phyloP scores from a whole-genome alignment of 257 asterid species.

The Gentiana dahurica region DNA sequence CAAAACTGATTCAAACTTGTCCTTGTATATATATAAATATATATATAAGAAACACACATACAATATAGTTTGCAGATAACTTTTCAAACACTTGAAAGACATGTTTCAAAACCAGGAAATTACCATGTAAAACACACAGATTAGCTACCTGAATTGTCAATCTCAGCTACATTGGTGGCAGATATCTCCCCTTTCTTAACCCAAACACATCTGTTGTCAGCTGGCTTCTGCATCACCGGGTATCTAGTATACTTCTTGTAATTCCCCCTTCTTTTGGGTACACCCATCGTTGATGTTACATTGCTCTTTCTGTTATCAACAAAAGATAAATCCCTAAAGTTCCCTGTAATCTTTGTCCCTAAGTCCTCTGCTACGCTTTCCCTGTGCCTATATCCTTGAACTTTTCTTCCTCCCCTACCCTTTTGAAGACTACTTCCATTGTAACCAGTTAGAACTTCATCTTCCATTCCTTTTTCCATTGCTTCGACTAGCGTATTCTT shows the following conservation, averaged over 20 bases:
- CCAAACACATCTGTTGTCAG: conserved; percentile 12
- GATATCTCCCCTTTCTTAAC: conserved; percentile 13
- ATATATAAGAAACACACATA: too few relatives aligned
- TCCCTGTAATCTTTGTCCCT: not conserved
- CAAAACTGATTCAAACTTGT: too few relatives aligned
- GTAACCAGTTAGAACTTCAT: not conserved
- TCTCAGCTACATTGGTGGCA: conserved; percentile 3
- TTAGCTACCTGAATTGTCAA: conserved; percentile 5
- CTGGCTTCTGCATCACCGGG: not conserved
- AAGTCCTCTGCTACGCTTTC: not conserved
- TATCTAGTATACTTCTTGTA: too few relatives aligned
- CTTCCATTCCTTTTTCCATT: not conserved
- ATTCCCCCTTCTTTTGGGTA: not conserved
- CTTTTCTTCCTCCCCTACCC: conserved; percentile 1
- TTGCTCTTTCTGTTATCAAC: not conserved
- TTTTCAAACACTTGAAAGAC: not conserved
- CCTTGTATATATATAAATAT: too few relatives aligned
- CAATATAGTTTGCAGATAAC: too few relatives aligned
- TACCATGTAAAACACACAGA: not conserved
- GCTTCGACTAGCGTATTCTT: not conserved
- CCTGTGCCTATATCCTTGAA: not conserved
- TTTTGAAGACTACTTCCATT: not conserved
- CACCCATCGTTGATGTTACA: not conserved
- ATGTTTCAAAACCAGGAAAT: not conserved
- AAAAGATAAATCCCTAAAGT: conserved; percentile 4